phyloP scores from a whole-genome alignment of 352 stramenopile species.

The Phytophthora hybrid region DNA sequence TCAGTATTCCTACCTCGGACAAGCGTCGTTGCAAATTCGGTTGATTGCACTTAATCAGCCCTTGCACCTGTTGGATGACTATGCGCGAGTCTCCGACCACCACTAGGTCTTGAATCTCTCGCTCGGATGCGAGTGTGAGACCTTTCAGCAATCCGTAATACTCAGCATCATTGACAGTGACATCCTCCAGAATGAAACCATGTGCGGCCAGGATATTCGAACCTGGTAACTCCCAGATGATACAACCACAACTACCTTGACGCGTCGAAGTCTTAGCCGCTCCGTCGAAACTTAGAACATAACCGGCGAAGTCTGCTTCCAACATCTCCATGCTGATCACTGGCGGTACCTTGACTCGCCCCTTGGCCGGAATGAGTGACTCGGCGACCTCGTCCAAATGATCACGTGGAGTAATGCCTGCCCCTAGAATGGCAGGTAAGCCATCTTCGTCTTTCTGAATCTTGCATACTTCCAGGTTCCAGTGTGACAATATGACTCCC shows the following conservation, averaged over 20 bases:
- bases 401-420: background rate
- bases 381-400: background rate
- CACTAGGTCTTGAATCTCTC: background rate
- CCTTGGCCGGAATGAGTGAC: background rate
- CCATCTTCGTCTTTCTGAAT: too few species aligned
- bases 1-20: too few species aligned
- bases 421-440: background rate
- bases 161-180: slow-evolving; percentile 9
- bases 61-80: too few species aligned
- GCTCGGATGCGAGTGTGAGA: background rate
- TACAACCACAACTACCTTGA: too few species aligned
- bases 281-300: too few species aligned
- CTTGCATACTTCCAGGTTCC: too few species aligned
- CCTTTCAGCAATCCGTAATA: slow-evolving; percentile 1
- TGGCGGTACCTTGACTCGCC: background rate
- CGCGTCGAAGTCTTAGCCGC: too few species aligned
- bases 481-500: background rate
- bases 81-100: too few species aligned
- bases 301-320: background rate
- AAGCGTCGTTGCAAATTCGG: too few species aligned
- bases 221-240: slow-evolving; percentile 2
- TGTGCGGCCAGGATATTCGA: background rate
- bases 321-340: slow-evolving; percentile 14
- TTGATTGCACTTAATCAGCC: too few species aligned
- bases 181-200: slow-evolving; percentile 1